phyloP scores from a whole-genome alignment of 257 asterid species.

The Solanum sitiens region DNA sequence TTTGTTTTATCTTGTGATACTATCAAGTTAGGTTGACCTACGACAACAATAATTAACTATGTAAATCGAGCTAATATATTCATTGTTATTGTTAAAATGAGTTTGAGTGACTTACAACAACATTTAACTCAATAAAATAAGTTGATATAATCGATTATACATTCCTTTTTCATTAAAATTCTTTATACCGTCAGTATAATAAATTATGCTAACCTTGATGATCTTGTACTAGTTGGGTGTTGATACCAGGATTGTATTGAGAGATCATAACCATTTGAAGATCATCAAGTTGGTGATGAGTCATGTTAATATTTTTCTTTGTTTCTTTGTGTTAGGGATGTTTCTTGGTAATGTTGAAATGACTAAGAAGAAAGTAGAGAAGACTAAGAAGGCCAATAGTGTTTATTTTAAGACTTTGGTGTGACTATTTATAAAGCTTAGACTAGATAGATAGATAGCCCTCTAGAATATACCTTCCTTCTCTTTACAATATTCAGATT shows the following conservation, averaged over 20 bases:
- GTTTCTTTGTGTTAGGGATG: neutral
- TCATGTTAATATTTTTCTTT: constrained; percentile 3
- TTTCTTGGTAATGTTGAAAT: neutral
- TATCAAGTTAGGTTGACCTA: neutral
- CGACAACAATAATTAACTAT: neutral
- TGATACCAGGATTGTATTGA: constrained; percentile 30
- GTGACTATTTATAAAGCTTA: neutral
- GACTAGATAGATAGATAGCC: neutral
- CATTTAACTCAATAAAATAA: neutral
- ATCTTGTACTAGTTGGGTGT: constrained; percentile 20
- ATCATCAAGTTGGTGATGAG: constrained; percentile 17
- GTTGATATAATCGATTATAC: neutral
- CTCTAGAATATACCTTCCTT: neutral
- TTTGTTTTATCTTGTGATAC: neutral
- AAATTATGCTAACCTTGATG: constrained; percentile 15
- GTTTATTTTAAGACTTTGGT: neutral
- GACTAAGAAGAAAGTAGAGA: neutral
- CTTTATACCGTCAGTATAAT: too few species aligned
- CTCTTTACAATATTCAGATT: neutral
- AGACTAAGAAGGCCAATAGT: neutral
- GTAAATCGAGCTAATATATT: neutral
- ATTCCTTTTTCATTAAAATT: too few species aligned
- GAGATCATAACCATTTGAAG: constrained; percentile 33
- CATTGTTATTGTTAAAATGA: neutral
- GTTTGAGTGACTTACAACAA: neutral